These are phyloP conservation scores for Yarrowia bubula DNA, from an alignment of 805 yeast genomes.

Conservation along the genomic window DNA sequence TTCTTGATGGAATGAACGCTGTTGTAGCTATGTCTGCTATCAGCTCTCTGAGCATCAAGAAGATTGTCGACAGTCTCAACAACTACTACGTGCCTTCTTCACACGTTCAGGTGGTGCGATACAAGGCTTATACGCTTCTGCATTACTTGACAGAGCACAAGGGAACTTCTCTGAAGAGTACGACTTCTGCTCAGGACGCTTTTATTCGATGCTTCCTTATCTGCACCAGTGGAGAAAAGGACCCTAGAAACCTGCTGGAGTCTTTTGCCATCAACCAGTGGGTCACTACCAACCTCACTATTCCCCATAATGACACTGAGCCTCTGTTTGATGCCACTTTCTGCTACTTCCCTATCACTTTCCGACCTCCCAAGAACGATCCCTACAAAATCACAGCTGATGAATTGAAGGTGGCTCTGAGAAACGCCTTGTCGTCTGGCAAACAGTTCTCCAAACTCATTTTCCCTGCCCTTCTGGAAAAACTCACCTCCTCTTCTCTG, in stretches of 20 bases:
- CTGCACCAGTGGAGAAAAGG: conserved; percentile 85
- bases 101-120: conserved; percentile 11
- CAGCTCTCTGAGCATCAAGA: conserved; percentile 37
- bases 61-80: conserved; percentile 39
- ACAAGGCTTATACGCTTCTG: conserved; percentile 56
- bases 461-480: conserved; percentile 66
- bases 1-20: conserved; percentile 53
- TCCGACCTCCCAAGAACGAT: conserved; percentile 85
- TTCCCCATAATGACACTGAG: conserved; percentile 48
- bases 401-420: conserved; percentile 62
- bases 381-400: conserved; percentile 77
- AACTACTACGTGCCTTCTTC: conserved; percentile 37
- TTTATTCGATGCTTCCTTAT: conserved; percentile 60
- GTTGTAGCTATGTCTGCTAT: conserved; percentile 55
- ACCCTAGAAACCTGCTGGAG: conserved; percentile 77
- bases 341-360: conserved; percentile 95
- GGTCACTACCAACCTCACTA: conserved; percentile 46
- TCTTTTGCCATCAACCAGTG: conserved; percentile 58
- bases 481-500: conserved; percentile 34
- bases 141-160: conserved; percentile 42
- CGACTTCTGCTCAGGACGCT: conserved; percentile 39
- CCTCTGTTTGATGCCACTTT: conserved; percentile 84
- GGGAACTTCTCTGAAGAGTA: conserved; percentile 7
- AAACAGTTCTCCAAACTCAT: conserved; percentile 66
- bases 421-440: conserved; percentile 62